phyloP scores from a whole-genome alignment of 2,329 filamentous ascomycete species.

The Fusarium scirpi region DNA sequence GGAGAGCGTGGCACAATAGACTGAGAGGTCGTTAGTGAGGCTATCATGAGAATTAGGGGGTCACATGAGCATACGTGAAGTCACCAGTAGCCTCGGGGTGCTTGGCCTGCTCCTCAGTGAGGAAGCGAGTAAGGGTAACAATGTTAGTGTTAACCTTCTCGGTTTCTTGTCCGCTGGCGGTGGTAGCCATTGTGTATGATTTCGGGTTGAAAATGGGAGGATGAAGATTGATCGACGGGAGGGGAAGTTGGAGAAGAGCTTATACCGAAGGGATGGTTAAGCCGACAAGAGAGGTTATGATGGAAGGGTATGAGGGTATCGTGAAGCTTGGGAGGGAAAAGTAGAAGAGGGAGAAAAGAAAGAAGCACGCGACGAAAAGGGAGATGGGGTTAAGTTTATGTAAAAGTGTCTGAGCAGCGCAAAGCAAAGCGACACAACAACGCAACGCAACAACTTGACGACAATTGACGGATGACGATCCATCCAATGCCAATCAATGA shows the following conservation, averaged over 20 bases:
- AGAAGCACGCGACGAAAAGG: conserved; percentile 36
- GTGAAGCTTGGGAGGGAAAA: conserved; percentile 18
- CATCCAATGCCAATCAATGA: conserved; percentile 45
- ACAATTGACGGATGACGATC: conserved; percentile 28
- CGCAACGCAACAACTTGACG: conserved; percentile 29
- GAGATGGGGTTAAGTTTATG: conserved; percentile 33
- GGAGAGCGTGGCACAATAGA: conserved; percentile 94
- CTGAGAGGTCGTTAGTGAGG: conserved; percentile 59
- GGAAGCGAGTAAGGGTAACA: conserved; percentile 91
- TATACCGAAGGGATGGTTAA: conserved; percentile 35
- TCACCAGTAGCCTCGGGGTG: conserved; percentile 96
- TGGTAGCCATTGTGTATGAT: conserved; percentile 52
- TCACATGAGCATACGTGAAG: conserved; percentile 78
- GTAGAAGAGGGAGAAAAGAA: conserved; percentile 22
- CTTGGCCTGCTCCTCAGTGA: conserved; percentile 95
- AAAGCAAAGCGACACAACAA: conserved; percentile 3
- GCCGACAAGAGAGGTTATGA: conserved; percentile 26
- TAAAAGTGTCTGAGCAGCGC: conserved; percentile 12
- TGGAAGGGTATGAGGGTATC: conserved; percentile 37
- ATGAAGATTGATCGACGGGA: conserved; percentile 25
- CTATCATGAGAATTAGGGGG: conserved; percentile 11
- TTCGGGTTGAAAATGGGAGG: conserved; percentile 25
- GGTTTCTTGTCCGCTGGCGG: conserved; percentile 61
- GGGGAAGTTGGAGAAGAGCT: conserved; percentile 33
- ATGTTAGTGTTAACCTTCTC: conserved; percentile 97